A percentile compares a stretch with the other conserved stretches of the same genome.
Conservation (phyloP, 2,329 filamentous ascomycete species). For the Fusarium foetens region DNA sequence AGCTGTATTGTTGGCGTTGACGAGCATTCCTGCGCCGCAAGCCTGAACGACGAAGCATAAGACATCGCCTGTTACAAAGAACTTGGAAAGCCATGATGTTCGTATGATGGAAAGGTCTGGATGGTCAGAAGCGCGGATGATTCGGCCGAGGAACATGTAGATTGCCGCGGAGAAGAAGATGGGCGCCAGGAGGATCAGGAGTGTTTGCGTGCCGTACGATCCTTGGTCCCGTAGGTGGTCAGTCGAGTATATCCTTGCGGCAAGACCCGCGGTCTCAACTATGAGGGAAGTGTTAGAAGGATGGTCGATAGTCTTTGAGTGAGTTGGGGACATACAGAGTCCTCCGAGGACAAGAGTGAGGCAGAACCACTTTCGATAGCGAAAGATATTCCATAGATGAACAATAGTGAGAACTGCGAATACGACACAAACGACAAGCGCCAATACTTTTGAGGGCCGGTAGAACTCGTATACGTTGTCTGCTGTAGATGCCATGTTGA, state of each 20-base stretch:
- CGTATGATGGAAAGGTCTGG: not conserved
- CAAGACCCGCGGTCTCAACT: not conserved
- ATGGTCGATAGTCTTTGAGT: not conserved
- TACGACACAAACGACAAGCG: not conserved
- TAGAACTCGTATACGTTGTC: not conserved
- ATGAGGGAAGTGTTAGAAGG: accelerated
- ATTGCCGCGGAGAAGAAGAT: conserved; percentile 1
- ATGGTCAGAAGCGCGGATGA: not conserved
- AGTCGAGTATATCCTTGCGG: not conserved
- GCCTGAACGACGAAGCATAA: not conserved
- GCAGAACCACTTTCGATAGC: not conserved
- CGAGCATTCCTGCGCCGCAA: not conserved
- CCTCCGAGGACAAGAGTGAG: not conserved
- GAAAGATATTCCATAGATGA: not conserved
- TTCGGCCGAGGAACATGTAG: not conserved
- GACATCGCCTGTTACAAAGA: not conserved
- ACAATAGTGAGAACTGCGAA: not conserved
- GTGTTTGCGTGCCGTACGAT: not conserved
- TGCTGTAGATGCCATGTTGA: not conserved
- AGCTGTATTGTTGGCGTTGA: not conserved
- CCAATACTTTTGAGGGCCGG: not conserved
- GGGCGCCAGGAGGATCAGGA: not conserved
- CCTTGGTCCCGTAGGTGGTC: not conserved
- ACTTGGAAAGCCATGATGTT: not conserved
- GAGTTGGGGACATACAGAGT: not conserved